Evolutionary conservation across 139 green algal genomes (phyloP), one percentile per base, ranked within the genome.

Genomic region (Pycnococcus provasolii): DNA sequence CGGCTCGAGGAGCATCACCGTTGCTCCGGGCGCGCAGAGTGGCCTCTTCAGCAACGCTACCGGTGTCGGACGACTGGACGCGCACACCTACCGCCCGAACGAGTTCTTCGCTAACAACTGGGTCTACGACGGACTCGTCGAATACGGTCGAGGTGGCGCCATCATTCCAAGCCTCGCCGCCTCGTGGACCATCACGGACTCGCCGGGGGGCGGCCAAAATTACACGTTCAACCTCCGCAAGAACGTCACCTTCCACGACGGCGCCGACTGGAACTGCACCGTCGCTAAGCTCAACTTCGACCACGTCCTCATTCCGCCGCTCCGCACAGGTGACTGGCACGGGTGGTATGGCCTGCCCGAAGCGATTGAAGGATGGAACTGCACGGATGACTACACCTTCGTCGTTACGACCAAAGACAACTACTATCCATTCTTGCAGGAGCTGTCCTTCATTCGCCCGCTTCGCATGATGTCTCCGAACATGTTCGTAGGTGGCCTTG

Each of bases 21-120:
- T 70, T 47, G 15, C 45, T 11, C 63, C 63, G 5, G 63, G 63
- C n/a, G 48, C 41, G 26, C 63, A 70, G 63, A 70, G 45, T 4
- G 63, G 63, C 8, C 63, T 70, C 48, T 70, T 70, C 51, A n/a
- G n/a, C n/a, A n/a, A n/a, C n/a, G n/a, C n/a, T n/a, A 67, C 48
- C 5, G 63, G 51, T 5, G 63, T 70, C 39, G 63, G 63, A 4
- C 15, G 48, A 15, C 26, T 70, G 6, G 48, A 70, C 26, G 40
- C 63, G 5, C 63, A 70, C 37, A 39, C 63, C 5, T 70, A 70
- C 63, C 8, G 63, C 7, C 63, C 63, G 5, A 70, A 70, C 42
- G 63, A 70, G 51, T 70, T 70, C 51, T 70, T 70, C 42, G 63
- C 63, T 37, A 70, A 70, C 63, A 70, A 70, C 42, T 70, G 63